These are phyloP conservation scores for Xylariaceae sp. DNA, from an alignment of 2,329 filamentous ascomycete species.

Conservation along the genomic window DNA sequence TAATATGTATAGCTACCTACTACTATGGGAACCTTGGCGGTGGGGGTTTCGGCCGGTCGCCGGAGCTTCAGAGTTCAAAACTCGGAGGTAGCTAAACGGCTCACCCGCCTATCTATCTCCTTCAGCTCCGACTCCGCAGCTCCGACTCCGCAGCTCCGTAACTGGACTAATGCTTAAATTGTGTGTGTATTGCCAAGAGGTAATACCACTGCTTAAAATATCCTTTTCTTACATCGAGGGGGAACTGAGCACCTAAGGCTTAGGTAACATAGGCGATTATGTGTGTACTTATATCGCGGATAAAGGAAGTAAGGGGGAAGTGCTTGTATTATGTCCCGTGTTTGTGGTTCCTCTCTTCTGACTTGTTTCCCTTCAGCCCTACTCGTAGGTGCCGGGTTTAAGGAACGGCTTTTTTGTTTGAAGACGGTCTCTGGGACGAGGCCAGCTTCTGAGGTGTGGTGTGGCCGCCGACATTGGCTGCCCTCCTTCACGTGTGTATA, in stretches of 20 bases:
- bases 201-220: no score
- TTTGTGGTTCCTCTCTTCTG: neutral
- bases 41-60: slow-evolving; percentile 6
- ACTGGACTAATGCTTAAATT: no score
- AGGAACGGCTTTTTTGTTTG: neutral
- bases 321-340: no score
- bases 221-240: no score
- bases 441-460: neutral
- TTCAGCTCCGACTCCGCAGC: neutral
- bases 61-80: slow-evolving; percentile 4
- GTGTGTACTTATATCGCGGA: no score
- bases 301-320: no score
- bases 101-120: neutral
- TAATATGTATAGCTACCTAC: no score
- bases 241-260: no score
- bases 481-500: neutral
- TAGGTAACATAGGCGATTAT: no score
- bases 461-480: slow-evolving; percentile 1
- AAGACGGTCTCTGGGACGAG: slow-evolving; percentile 5
- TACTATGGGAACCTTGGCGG: neutral
- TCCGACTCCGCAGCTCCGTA: no score
- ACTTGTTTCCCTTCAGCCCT: neutral
- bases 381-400: no score
- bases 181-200: no score
- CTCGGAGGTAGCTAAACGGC: neutral